Evolutionary conservation across 2,329 filamentous ascomycete genomes (phyloP), one percentile per base, ranked within the genome.

Genomic region (Cadophora malorum): DNA sequence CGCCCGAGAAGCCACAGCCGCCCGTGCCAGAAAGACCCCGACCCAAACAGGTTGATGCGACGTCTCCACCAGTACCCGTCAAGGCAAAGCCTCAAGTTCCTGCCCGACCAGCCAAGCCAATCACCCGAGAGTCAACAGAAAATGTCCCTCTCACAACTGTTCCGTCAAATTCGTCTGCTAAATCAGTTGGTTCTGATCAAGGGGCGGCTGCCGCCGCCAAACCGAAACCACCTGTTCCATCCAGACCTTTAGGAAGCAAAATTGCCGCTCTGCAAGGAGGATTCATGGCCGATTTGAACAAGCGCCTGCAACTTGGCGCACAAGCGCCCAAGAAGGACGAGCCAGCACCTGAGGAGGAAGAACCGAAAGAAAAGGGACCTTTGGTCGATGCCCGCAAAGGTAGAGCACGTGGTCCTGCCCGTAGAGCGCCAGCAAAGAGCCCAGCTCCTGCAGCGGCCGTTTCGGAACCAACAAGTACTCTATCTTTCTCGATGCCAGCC

Each of bases 271-370:
- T 99, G 38, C 94, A 97, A 80, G 92, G 92, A 47, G 93, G 92
- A 3, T 98, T 99, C 79, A 89, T 99, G 85, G 94, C 90, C 55
- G 95, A 98, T 76, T 83, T 99, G 52, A 97, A 98, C 79, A 94
- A 93, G 74, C 91, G 94, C 60, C 83, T 99, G 33, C 90, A 93
- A 76, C 81, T 97, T 45, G 96, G 96, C 0, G 95, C 94, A n/a
- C 90, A 92, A 73, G 88, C 85, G 10, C 87, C 89, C 1, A 94
- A 93, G 82, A 91, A 92, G 72, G 90, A 92, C 75, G 90, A 94
- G 71, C 81, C 85, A 50, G 78, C 81, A 10, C 81, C 83, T 16
- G 84, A 89, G 63, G 85, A 88, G 38, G 84, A 84, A 38, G 84
- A 86, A 68, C 88, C 87, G 68, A 82, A 85, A 72, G 89, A 94